These are phyloP conservation scores for Candida gigantensis DNA, from an alignment of 1,139 yeast genomes.

Conservation along the genomic window DNA sequence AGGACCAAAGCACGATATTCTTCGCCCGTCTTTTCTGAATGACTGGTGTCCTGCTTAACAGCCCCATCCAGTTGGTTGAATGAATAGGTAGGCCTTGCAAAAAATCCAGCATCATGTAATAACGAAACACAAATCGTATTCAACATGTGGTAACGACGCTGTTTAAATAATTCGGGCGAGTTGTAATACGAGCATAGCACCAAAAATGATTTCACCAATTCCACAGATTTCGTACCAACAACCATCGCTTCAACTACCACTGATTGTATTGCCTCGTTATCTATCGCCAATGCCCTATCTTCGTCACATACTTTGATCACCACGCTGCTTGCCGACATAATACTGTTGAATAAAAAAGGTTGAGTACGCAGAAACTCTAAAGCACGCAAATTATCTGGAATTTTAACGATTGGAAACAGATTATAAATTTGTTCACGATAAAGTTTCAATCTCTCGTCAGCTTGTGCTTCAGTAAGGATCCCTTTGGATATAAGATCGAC, in stretches of 20 bases:
- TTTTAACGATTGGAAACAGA: constrained; percentile 54
- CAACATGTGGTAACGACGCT: constrained; percentile 73
- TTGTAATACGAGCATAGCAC: constrained; percentile 77
- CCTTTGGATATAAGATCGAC: constrained; percentile 52
- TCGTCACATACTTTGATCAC: constrained; percentile 30
- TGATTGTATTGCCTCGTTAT: constrained; percentile 58
- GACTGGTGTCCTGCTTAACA: constrained; percentile 19
- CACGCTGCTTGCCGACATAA: constrained; percentile 63
- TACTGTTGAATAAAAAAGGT: constrained; percentile 64
- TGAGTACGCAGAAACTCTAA: constrained; percentile 49
- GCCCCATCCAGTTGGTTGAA: constrained; percentile 40
- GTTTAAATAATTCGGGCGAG: constrained; percentile 77
- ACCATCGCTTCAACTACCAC: constrained; percentile 65
- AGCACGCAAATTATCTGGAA: constrained; percentile 45
- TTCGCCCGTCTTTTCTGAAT: constrained; percentile 11
- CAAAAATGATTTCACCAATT: constrained; percentile 62
- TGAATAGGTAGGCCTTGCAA: constrained; percentile 46
- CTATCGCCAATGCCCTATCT: constrained; percentile 43
- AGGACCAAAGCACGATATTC: constrained; percentile 43
- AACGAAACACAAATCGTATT: constrained; percentile 67
- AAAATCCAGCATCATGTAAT: constrained; percentile 75
- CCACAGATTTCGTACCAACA: constrained; percentile 71
- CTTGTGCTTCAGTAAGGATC: constrained; percentile 50
- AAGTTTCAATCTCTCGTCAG: constrained; percentile 43
- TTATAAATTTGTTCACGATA: constrained; percentile 43